Conservation (phyloP, 352 stramenopile genomes). For the Globisporangium iwayamae region DNA sequence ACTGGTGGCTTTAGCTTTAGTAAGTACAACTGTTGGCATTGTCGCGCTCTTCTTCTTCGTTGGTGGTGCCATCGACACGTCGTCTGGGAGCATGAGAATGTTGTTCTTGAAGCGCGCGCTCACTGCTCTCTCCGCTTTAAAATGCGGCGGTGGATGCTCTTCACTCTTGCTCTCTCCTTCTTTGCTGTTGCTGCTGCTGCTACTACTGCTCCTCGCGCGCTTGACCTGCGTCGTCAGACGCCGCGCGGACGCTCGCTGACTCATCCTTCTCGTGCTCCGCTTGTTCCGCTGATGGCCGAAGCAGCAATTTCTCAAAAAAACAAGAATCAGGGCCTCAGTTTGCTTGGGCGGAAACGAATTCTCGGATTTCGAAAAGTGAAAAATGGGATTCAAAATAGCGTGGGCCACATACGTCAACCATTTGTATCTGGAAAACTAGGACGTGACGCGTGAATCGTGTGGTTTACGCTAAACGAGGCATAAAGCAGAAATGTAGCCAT, state of each 20-base stretch:
- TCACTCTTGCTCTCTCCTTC: neutral
- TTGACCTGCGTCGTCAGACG: slow-evolving; percentile 1
- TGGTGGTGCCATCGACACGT: neutral
- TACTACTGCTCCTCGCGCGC: neutral
- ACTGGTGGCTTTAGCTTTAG: neutral
- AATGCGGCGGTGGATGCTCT: neutral
- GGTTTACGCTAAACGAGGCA: too few relatives aligned
- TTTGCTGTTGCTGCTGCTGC: neutral
- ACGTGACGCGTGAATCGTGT: too few relatives aligned
- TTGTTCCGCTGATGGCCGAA: neutral
- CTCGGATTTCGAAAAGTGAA: neutral
- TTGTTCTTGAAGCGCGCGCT: slow-evolving; percentile 1
- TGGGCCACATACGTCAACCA: too few relatives aligned
- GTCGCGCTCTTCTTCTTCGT: neutral
- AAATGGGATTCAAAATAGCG: neutral
- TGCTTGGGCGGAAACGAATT: neutral
- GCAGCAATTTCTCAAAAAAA: neutral
- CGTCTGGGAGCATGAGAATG: slow-evolving; percentile 7
- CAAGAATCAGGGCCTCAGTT: neutral
- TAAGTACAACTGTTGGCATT: neutral
- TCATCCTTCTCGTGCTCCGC: neutral
- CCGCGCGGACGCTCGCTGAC: slow-evolving; percentile 1
- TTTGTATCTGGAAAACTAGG: too few relatives aligned
- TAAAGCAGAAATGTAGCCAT: neutral
- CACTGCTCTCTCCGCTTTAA: neutral